These are phyloP conservation scores for Babesia ovis DNA, from an alignment of 169 alveolate species.

Conservation along the genomic window DNA sequence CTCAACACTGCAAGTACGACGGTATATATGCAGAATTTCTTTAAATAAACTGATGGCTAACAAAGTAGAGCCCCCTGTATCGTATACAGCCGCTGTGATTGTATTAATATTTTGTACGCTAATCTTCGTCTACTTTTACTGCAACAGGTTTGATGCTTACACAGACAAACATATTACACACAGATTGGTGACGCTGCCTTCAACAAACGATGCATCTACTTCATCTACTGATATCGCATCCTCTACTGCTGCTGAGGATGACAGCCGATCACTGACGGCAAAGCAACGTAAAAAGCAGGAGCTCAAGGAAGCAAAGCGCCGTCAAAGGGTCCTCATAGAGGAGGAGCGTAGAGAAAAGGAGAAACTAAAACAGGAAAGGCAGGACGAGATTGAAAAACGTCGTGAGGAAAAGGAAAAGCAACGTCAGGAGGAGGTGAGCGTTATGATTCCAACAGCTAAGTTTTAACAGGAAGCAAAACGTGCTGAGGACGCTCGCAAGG, in stretches of 20 bases:
- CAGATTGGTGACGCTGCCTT: background rate
- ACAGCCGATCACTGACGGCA: constrained; percentile 33
- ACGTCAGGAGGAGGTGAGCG: constrained; percentile 49
- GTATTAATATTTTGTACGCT: background rate
- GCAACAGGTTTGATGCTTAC: background rate
- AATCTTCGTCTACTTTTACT: background rate
- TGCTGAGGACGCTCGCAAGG: constrained; percentile 40
- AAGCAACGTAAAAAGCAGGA: constrained; percentile 57
- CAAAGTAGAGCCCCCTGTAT: background rate
- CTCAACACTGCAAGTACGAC: background rate
- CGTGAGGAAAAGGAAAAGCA: constrained; percentile 47
- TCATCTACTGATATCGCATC: background rate
- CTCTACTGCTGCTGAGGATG: constrained; percentile 33
- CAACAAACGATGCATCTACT: background rate
- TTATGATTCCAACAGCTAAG: background rate
- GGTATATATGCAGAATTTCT: background rate
- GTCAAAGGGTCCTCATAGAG: constrained; percentile 22
- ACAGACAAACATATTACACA: background rate
- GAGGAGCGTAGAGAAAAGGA: constrained; percentile 64
- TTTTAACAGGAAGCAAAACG: constrained; percentile 39
- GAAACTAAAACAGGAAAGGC: constrained; percentile 12
- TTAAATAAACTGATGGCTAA: constrained; percentile 1
- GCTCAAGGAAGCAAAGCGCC: constrained; percentile 49
- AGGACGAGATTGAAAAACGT: constrained; percentile 29
- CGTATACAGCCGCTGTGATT: background rate